Percentiles rank a stretch among this genome's conserved stretches.
Conservation (phyloP, 768 basidiomycete species). For the Pleurotus tuoliensis region DNA sequence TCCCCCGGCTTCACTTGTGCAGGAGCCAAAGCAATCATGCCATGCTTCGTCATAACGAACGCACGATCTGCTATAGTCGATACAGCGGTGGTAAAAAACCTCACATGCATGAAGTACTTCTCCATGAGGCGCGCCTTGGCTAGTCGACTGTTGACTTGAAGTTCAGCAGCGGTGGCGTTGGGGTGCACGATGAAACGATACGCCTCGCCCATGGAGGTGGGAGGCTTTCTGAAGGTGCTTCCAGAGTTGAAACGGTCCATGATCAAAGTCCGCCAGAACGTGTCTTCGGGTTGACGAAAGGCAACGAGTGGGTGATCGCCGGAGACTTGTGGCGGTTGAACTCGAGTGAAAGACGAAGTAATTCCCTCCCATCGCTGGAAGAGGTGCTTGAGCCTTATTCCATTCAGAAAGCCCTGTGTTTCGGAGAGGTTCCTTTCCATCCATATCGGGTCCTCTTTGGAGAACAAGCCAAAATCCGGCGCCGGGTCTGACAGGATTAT, state of each 20-base stretch:
- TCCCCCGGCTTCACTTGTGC: background rate
- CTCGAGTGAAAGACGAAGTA: background rate
- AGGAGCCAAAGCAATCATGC: background rate
- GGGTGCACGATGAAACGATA: background rate
- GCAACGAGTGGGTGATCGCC: background rate
- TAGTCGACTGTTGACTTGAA: background rate
- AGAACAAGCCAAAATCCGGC: background rate
- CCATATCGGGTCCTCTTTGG: background rate
- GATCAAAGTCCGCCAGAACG: background rate
- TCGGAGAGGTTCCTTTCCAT: background rate
- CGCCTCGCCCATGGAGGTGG: background rate
- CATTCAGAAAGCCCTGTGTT: background rate
- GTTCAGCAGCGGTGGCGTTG: background rate
- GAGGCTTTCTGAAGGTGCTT: background rate
- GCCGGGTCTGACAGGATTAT: background rate
- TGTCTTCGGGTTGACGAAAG: background rate
- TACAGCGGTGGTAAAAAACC: background rate
- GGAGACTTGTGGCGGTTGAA: background rate
- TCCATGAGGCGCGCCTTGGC: background rate
- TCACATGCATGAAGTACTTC: background rate
- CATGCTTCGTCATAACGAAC: background rate
- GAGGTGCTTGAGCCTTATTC: background rate
- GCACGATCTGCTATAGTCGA: background rate
- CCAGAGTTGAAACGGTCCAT: background rate
- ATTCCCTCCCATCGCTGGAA: background rate